Conservation (phyloP, 176 grass and related monocot species). For the Melocanna baccifera region DNA sequence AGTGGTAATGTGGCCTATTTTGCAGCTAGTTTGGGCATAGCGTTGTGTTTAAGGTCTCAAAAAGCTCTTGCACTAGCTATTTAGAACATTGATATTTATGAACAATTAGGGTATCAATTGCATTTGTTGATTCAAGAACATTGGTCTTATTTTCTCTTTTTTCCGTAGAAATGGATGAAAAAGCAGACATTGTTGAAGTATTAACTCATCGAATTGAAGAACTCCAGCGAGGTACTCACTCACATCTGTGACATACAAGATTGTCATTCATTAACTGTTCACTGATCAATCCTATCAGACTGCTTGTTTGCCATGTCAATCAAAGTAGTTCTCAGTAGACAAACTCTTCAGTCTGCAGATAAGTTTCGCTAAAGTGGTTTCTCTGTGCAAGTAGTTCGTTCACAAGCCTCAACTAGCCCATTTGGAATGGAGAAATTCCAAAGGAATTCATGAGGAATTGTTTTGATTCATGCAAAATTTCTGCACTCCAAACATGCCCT, state of each 20-base stretch:
- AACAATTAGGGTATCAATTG: background rate
- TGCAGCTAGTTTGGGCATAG: background rate
- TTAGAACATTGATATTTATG: background rate
- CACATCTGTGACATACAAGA: slow-evolving; percentile 9
- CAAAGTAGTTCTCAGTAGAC: slow-evolving; percentile 2
- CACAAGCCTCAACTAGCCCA: background rate
- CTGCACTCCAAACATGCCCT: background rate
- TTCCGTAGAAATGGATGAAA: slow-evolving; percentile 56
- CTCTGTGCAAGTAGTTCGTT: slow-evolving; percentile 9
- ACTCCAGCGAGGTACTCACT: slow-evolving; percentile 58
- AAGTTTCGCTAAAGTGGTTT: slow-evolving; percentile 3
- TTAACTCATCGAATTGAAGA: slow-evolving; percentile 63
- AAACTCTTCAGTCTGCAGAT: background rate
- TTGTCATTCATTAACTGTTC: background rate
- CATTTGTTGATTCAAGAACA: slow-evolving; percentile 21
- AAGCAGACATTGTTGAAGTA: slow-evolving; percentile 37
- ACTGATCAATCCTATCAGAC: background rate
- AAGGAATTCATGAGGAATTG: background rate
- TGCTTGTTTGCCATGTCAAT: background rate
- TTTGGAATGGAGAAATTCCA: background rate
- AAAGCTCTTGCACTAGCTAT: background rate
- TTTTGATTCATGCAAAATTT: background rate
- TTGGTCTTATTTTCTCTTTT: slow-evolving; percentile 1
- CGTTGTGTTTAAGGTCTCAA: background rate
- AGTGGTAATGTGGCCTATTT: too few relatives aligned